A percentile compares a stretch with the other conserved stretches of the same genome.
Conservation (phyloP, 2,329 filamentous ascomycete genomes). For the Botryosphaeria dothidea region DNA sequence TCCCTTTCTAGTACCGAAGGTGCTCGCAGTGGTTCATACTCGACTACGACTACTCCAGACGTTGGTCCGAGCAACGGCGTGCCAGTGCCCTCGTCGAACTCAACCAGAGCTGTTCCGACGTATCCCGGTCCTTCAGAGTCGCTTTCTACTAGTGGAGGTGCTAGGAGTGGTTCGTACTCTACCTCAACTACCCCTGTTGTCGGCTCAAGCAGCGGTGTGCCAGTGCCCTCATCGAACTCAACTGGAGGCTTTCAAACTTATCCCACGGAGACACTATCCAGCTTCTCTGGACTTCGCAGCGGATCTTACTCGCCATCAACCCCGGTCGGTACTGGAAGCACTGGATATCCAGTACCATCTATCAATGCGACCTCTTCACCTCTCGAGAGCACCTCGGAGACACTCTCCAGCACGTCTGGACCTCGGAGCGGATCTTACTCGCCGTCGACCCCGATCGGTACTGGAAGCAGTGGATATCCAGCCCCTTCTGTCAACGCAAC, state of each 20-base stretch:
- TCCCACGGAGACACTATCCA: neutral
- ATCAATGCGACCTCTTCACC: neutral
- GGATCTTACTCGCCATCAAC: neutral
- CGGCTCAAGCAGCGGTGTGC: neutral
- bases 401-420: neutral
- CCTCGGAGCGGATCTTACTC: neutral
- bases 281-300: neutral
- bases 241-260: neutral
- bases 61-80: neutral
- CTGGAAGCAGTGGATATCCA: neutral
- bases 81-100: neutral
- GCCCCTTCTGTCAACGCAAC: conserved; percentile 2
- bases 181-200: no score
- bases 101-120: neutral
- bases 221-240: neutral
- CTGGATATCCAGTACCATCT: neutral
- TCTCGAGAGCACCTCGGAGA: no score
- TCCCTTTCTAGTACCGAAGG: neutral
- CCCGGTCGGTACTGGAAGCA: neutral
- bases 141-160: neutral
- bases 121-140: no score
- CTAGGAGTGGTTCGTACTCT: no score
- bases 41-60: neutral
- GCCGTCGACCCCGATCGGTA: neutral
- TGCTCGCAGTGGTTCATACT: neutral